Evolutionary conservation across 2,329 filamentous ascomycete species (phyloP).

Genomic region (Diaporthe vexans): DNA sequence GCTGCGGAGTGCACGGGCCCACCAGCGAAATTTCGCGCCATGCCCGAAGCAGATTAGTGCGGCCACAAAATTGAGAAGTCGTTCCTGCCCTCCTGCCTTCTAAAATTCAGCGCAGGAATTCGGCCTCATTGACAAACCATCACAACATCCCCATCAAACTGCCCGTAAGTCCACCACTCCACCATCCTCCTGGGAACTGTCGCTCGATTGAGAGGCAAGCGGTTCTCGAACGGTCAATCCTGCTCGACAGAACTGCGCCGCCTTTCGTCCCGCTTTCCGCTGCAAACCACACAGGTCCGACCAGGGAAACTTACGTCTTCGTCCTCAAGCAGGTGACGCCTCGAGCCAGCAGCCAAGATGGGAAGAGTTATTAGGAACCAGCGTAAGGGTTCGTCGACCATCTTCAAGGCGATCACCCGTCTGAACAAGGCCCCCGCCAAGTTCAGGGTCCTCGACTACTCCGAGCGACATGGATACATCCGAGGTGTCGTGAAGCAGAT

Average conservation of each 20-base stretch:
- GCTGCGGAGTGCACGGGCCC: conserved; percentile 12
- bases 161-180: conserved; percentile 40
- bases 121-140: conserved; percentile 26
- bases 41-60: not conserved
- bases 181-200: conserved; percentile 6
- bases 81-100: conserved; percentile 25
- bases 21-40: not conserved
- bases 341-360: conserved; percentile 57
- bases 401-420: conserved; percentile 83
- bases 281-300: conserved; percentile 13
- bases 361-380: conserved; percentile 77
- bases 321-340: conserved; percentile 36
- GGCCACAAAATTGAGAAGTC: conserved; percentile 34
- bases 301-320: conserved; percentile 34
- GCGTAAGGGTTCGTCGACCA: conserved; percentile 72
- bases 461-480: conserved; percentile 97
- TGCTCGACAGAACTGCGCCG: not conserved
- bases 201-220: conserved; percentile 25
- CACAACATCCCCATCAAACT: conserved; percentile 39
- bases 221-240: conserved; percentile 12
- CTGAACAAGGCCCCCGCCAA: conserved; percentile 95
- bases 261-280: not conserved
- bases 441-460: conserved; percentile 97
- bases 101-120: conserved; percentile 26
- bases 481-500: conserved; percentile 99